Evolutionary conservation across 1,284 basidiomycete genomes (phyloP), one percentile per base, ranked within the genome.

Genomic region (Malassezia cuniculi): DNA sequence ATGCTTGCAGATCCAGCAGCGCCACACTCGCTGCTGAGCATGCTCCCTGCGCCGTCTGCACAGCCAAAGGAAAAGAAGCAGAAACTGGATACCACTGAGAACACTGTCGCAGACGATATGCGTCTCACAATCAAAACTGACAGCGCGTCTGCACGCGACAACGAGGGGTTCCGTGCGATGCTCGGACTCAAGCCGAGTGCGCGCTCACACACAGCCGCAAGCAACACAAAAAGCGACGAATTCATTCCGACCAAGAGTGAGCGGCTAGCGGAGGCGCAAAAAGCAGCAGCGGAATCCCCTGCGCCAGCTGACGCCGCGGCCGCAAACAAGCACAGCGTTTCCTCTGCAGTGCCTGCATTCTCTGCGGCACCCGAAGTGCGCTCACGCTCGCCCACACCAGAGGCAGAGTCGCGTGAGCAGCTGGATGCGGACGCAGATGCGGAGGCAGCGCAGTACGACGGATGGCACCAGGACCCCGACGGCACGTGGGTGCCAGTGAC

Each of bases 101-200:
- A 25, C 8, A 25, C 33, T 5, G 14, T 31, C 22, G 44, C 34
- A 16, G 39, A 36, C 14, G 22, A 39, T 16, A 26, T 32, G 10
- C 35, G 28, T 4, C 19, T 34, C 15, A 12, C 21, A 10, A 15
- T 42, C 16, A 12, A 29, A n/a, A n/a, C n/a, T n/a, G 38, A 42
- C 14, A 17, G 24, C 1, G 14, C 27, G 14, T 17, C 7, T 1
- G 17, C 35, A 9, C 45, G 41, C 3, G 49, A 55, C 16, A 65
- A 65, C 26, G 54, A 57, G 18, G 61, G 55, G 16, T 65, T 65
- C 35, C 50, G 61, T 19, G 60, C 60, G n/a, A 65, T 65, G 61
- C 54, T 65, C 1, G 61, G 61, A 5, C 53, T 65, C 27, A 51
- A 57, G 25, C 52, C 57, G 7, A 31, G n/a, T n/a, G n/a, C n/a